These are phyloP conservation scores for Infundibulicybe gibba DNA, from an alignment of 768 basidiomycete species.

Conservation along the genomic window DNA sequence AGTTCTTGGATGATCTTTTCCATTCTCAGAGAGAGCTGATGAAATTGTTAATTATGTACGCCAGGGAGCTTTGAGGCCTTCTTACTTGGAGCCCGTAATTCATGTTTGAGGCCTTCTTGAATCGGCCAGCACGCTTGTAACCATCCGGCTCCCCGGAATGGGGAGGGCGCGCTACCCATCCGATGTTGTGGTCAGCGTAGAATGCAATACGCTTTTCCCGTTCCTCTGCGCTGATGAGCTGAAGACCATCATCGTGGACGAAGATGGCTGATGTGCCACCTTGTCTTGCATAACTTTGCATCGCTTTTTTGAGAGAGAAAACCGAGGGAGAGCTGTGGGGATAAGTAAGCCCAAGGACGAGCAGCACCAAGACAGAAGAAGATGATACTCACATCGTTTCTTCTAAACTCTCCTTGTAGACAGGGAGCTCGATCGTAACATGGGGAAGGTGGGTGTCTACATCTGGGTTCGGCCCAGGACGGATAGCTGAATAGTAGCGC, in stretches of 20 bases:
- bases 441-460: constrained; percentile 68
- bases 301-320: constrained; percentile 76
- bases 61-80: neutral
- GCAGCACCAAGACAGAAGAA: constrained; percentile 1
- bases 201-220: constrained; percentile 64
- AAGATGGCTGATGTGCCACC: constrained; percentile 79
- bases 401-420: constrained; percentile 83
- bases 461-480: constrained; percentile 57
- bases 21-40: constrained; percentile 61
- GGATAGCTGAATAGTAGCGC: constrained; percentile 72
- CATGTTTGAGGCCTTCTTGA: constrained; percentile 93
- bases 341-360: constrained; percentile 8
- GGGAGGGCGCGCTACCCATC: constrained; percentile 79
- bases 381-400: constrained; percentile 76
- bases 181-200: constrained; percentile 76
- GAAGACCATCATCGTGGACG: constrained; percentile 83
- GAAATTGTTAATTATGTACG: constrained; percentile 1
- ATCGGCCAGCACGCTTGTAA: constrained; percentile 79
- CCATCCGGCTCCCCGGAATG: constrained; percentile 61
- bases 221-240: constrained; percentile 59
- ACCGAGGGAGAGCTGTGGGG: constrained; percentile 63
- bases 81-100: constrained; percentile 62
- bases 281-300: constrained; percentile 91
- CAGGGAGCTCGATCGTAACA: constrained; percentile 79
- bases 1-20: constrained; percentile 47